A percentile compares a stretch with the other conserved stretches of the same genome.
Conservation (phyloP, 2,329 filamentous ascomycete species). For the Cladosporium sp. region DNA sequence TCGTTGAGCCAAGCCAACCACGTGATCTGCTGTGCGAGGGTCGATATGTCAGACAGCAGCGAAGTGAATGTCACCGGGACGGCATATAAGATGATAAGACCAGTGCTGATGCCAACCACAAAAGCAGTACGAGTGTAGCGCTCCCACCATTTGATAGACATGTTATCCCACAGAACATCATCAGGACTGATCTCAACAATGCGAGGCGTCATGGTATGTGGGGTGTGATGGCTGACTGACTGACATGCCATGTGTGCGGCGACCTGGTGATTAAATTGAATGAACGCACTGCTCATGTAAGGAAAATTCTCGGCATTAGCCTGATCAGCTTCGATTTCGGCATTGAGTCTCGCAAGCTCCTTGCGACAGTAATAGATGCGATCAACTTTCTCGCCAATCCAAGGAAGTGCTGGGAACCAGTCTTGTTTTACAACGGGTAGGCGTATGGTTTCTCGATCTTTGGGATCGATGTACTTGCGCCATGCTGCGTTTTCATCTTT, state of each 20-base stretch:
- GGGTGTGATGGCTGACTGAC: slow-evolving; percentile 81
- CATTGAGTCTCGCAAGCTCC: slow-evolving; percentile 79
- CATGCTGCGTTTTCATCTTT: slow-evolving; percentile 65
- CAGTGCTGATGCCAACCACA: slow-evolving; percentile 62
- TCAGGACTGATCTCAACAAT: slow-evolving; percentile 89
- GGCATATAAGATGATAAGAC: slow-evolving; percentile 83
- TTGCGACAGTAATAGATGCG: slow-evolving; percentile 88
- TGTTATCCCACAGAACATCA: slow-evolving; percentile 95
- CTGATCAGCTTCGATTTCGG: slow-evolving; percentile 90
- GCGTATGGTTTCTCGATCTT: slow-evolving; percentile 79
- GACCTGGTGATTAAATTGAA: slow-evolving; percentile 97
- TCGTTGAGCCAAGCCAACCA: slow-evolving; percentile 69
- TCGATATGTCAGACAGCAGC: slow-evolving; percentile 70
- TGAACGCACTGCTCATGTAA: slow-evolving; percentile 92
- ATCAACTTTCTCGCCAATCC: slow-evolving; percentile 86
- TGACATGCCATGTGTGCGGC: slow-evolving; percentile 98
- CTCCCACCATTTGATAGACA: slow-evolving; percentile 94
- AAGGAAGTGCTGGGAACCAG: slow-evolving; percentile 75
- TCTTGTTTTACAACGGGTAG: slow-evolving; percentile 58
- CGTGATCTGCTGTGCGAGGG: slow-evolving; percentile 58
- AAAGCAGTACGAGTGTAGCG: slow-evolving; percentile 68
- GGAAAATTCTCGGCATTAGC: slow-evolving; percentile 79
- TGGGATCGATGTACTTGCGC: slow-evolving; percentile 76
- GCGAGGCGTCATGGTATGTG: slow-evolving; percentile 87
- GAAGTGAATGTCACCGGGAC: slow-evolving; percentile 87